Evolutionary conservation across 2,329 filamentous ascomycete species (phyloP).

Genomic region (Pyricularia grisea): DNA sequence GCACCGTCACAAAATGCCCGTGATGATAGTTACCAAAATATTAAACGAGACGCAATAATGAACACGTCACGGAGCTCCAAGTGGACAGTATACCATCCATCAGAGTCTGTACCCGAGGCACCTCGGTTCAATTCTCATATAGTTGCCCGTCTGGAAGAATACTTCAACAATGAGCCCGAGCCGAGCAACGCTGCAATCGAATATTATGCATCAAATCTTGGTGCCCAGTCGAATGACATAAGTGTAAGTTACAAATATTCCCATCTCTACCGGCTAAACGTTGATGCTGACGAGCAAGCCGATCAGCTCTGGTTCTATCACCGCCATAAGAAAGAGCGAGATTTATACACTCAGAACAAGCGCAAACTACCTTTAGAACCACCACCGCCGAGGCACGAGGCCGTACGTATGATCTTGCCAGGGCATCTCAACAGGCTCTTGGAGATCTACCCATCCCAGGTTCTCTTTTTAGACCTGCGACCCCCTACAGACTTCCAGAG

Average conservation of each 20-base stretch:
- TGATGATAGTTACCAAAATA: not conserved
- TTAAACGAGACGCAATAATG: conserved; percentile 27
- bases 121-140: conserved; percentile 39
- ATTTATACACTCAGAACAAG: conserved; percentile 33
- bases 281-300: not conserved
- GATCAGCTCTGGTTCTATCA: conserved; percentile 39
- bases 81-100: conserved; percentile 25
- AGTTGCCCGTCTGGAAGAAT: conserved; percentile 40
- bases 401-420: conserved; percentile 38
- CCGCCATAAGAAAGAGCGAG: conserved; percentile 37
- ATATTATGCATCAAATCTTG: conserved; percentile 44
- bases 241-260: conserved; percentile 24
- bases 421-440: conserved; percentile 40
- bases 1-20: not conserved
- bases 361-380: conserved; percentile 28
- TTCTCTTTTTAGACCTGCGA: conserved; percentile 41
- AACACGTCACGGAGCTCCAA: conserved; percentile 34
- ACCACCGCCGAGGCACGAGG: conserved; percentile 17
- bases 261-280: not conserved
- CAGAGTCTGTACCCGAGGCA: conserved; percentile 27
- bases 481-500: conserved; percentile 34
- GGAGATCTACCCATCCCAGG: conserved; percentile 36
- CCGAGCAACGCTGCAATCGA: conserved; percentile 41
- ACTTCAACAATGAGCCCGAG: conserved; percentile 36
- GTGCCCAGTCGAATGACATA: conserved; percentile 40